Percentiles rank a stretch among this genome's conserved stretches.
Evolutionary conservation across 2,329 filamentous ascomycete species (phyloP).

Genomic region (Venturia asperata): DNA sequence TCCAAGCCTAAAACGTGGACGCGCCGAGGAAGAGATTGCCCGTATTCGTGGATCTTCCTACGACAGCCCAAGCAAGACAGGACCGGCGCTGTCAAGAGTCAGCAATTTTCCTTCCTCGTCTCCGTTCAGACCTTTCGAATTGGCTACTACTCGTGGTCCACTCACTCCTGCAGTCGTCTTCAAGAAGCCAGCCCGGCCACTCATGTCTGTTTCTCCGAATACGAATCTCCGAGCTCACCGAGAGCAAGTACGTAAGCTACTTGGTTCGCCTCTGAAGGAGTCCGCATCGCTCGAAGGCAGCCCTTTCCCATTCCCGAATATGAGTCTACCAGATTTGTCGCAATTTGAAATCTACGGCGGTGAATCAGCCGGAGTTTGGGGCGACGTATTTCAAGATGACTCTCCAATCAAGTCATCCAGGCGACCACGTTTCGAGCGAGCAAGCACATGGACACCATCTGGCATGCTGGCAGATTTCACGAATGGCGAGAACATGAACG

Average conservation of each 20-base stretch:
- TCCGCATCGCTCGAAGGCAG: slow-evolving; percentile 49
- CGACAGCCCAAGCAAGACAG: slow-evolving; percentile 75
- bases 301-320: slow-evolving; percentile 40
- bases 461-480: slow-evolving; percentile 55
- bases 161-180: slow-evolving; percentile 80
- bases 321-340: slow-evolving; percentile 39
- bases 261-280: slow-evolving; percentile 66
- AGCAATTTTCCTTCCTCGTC: slow-evolving; percentile 34
- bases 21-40: slow-evolving; percentile 92
- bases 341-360: slow-evolving; percentile 36
- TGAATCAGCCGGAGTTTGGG: slow-evolving; percentile 42
- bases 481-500: slow-evolving; percentile 27
- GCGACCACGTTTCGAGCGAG: slow-evolving; percentile 55
- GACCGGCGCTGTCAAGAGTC: slow-evolving; percentile 33
- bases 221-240: slow-evolving; percentile 87
- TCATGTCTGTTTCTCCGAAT: slow-evolving; percentile 79
- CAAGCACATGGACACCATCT: slow-evolving; percentile 48
- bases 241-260: slow-evolving; percentile 70
- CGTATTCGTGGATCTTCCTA: slow-evolving; percentile 87
- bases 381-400: slow-evolving; percentile 51
- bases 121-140: slow-evolving; percentile 33
- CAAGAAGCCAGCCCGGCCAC: slow-evolving; percentile 57
- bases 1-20: slow-evolving; percentile 76
- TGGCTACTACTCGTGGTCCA: slow-evolving; percentile 49
- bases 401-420: slow-evolving; percentile 39